Conservation (phyloP, 495 filamentous ascomycete species). For the Thermochaetoides thermophila region DNA sequence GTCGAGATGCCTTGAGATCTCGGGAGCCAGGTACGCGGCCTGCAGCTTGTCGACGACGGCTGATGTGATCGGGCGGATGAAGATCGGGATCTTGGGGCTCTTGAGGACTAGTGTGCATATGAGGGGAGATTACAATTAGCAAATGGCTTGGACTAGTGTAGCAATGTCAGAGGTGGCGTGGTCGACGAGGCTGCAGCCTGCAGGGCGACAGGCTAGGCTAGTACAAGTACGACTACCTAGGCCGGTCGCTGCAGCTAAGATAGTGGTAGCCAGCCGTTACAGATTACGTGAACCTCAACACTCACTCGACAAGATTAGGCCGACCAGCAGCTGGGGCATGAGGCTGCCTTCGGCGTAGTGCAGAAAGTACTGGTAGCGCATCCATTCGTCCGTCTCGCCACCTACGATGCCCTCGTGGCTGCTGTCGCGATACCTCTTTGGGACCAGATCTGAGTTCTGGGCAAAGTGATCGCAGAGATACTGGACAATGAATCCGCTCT, state of each 20-base stretch:
- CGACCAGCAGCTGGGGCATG: conserved; percentile 11
- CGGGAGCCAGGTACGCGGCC: conserved; percentile 43
- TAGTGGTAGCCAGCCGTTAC: too few relatives aligned
- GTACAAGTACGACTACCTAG: too few relatives aligned
- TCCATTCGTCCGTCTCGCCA: conserved; percentile 60
- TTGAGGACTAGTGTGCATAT: conserved; percentile 40
- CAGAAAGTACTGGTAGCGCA: conserved; percentile 62
- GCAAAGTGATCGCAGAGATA: conserved; percentile 65
- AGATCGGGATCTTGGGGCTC: conserved; percentile 59
- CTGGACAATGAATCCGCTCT: conserved; percentile 65
- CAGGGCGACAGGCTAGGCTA: too few relatives aligned
- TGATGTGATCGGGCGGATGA: conserved; percentile 62
- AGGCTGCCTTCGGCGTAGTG: conserved; percentile 58
- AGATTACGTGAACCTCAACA: background rate
- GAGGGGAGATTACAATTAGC: too few relatives aligned
- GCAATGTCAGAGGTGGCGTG: too few relatives aligned
- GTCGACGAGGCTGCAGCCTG: too few relatives aligned
- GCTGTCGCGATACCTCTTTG: conserved; percentile 44
- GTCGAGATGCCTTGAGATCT: conserved; percentile 46
- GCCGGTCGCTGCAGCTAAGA: too few relatives aligned
- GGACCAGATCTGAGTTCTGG: conserved; percentile 37
- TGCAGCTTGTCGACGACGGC: conserved; percentile 49
- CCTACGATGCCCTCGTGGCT: conserved; percentile 41
- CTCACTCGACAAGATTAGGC: conserved; percentile 10
- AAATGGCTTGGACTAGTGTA: too few relatives aligned